Evolutionary conservation across 164 flowering plant species (phyloP).

Genomic region (Nelumbo lutea): DNA sequence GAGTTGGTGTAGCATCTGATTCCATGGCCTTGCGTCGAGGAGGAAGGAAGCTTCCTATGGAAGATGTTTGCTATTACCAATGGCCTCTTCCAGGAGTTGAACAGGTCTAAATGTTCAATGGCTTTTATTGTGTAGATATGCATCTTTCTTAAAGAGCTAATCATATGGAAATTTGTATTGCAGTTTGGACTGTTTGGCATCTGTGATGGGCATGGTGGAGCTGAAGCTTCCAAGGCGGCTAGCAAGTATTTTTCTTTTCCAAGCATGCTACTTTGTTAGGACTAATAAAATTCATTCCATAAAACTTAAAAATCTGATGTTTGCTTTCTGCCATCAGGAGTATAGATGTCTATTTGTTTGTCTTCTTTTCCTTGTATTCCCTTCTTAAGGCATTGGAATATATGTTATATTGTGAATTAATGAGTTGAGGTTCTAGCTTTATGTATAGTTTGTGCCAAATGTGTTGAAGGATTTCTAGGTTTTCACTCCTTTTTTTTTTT

Average conservation of each 20-base stretch:
- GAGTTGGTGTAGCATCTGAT: slow-evolving; percentile 89
- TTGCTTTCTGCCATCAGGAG: neutral
- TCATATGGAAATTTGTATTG: slow-evolving; percentile 17
- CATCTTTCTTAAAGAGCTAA: neutral
- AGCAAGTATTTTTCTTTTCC: slow-evolving; percentile 56
- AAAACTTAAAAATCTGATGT: neutral
- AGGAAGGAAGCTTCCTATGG: slow-evolving; percentile 90
- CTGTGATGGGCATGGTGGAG: slow-evolving; percentile 99
- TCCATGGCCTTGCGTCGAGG: slow-evolving; percentile 94
- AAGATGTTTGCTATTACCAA: slow-evolving; percentile 81
- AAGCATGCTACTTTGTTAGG: slow-evolving; percentile 1
- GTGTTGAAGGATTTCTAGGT: too few relatives aligned
- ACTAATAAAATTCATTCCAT: neutral
- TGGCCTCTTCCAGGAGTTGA: slow-evolving; percentile 91
- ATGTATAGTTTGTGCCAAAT: neutral
- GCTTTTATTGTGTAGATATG: slow-evolving; percentile 3
- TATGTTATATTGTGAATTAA: slow-evolving; percentile 1
- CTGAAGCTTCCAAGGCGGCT: slow-evolving; percentile 77
- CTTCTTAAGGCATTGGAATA: neutral
- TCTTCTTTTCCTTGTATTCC: neutral
- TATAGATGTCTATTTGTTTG: neutral
- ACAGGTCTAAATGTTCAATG: slow-evolving; percentile 46
- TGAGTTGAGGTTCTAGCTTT: neutral
- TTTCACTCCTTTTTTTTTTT: neutral
- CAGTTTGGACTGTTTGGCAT: slow-evolving; percentile 97